phyloP scores from a whole-genome alignment of 2,329 filamentous ascomycete genomes.

The Fusarium coicis region DNA sequence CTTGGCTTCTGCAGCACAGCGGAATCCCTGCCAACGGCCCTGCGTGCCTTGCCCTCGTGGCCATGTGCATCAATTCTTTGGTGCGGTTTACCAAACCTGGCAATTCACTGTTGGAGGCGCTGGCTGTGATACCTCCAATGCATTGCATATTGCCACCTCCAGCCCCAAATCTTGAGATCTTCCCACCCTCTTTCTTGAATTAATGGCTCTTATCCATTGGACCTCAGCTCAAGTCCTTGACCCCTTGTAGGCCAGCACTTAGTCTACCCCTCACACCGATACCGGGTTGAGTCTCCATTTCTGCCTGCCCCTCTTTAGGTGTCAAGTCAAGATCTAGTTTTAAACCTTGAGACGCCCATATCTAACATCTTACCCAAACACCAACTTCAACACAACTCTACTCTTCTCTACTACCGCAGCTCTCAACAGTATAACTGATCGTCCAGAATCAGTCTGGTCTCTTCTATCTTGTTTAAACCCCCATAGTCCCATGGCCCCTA shows the following conservation, averaged over 20 bases:
- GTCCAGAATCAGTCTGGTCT: background rate
- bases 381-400: background rate
- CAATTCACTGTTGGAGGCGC: background rate
- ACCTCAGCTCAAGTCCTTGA: background rate
- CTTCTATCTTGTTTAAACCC: background rate
- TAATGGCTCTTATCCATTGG: slow-evolving; percentile 24
- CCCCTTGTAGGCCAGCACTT: background rate
- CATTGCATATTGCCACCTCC: slow-evolving; percentile 32
- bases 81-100: slow-evolving; percentile 2
- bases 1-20: slow-evolving; percentile 15
- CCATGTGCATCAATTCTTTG: slow-evolving; percentile 12
- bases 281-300: slow-evolving; percentile 35
- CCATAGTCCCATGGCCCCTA: slow-evolving; percentile 49
- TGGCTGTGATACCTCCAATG: background rate
- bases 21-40: slow-evolving; percentile 27
- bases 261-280: slow-evolving; percentile 25
- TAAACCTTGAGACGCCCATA: slow-evolving; percentile 11
- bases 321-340: slow-evolving; percentile 26
- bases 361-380: slow-evolving; percentile 16
- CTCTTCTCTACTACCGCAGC: background rate
- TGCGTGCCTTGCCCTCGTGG: slow-evolving; percentile 36
- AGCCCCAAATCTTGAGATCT: slow-evolving; percentile 22
- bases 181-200: slow-evolving; percentile 28
- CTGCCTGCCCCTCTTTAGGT: slow-evolving; percentile 36
- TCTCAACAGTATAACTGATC: background rate